Evolutionary conservation across 257 asterid genomes (phyloP), one percentile per base, ranked within the genome.

Genomic region (Petrea volubilis): DNA sequence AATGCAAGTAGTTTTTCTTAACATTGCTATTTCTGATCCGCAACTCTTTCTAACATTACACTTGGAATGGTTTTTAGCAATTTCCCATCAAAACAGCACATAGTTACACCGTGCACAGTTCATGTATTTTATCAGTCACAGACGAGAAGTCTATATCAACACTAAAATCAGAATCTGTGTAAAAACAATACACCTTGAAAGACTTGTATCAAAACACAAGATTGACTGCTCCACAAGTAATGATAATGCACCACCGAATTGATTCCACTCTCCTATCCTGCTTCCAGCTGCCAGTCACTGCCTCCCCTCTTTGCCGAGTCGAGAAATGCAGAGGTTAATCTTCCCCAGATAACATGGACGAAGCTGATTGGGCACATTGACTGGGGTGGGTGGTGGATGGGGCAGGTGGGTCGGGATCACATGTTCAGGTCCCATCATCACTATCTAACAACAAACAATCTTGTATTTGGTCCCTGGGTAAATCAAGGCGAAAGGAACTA

Each of bases 381-480:
- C n/a, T n/a, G n/a, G n/a, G n/a, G n/a, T n/a, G n/a, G n/a, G n/a
- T n/a, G n/a, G n/a, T 18, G 21, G 21, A 18, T 2, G 8, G 9
- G 6, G 10, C 21, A 18, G 57, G 21, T 86, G 86, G 78, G 43
- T 14, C 23, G 14, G 17, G 55, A 70, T 36, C 56, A 36, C 28
- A 3, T 15, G 69, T 43, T 84, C 77, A 88, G 69, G 79, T 74
- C 47, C 78, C 88, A 64, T 87, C 95, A 58, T 88, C 92, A 0
- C 84, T 72, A 64, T 88, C 96, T 17, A 90, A 87, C 77, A 88
- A 79, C 77, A 88, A 78, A 75, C 76, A 85, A 68, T 91, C 95
- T 82, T 87, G 91, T 73, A 91, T 84, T 65, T 91, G 91, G 75
- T 82, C 81, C 82, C 89, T 86, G 82, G 5, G 5, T 24, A 31